phyloP scores from a whole-genome alignment of 2,329 filamentous ascomycete species.

The Cladosporium cucumerinum region DNA sequence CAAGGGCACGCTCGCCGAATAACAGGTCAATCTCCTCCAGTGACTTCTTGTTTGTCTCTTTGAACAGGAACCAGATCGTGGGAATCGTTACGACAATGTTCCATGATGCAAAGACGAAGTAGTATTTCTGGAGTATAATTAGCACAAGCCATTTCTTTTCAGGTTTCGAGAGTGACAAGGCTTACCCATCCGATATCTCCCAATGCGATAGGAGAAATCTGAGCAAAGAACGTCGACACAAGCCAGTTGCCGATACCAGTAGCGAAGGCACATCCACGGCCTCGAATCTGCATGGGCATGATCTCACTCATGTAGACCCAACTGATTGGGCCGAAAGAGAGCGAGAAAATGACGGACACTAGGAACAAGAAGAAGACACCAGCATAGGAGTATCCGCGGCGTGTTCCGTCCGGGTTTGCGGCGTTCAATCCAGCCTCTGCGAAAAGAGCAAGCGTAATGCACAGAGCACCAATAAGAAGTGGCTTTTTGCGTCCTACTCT shows the following conservation, averaged over 20 bases:
- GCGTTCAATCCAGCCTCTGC: constrained; percentile 60
- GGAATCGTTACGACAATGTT: constrained; percentile 45
- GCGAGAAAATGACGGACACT: constrained; percentile 57
- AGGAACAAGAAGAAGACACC: constrained; percentile 65
- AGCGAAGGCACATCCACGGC: constrained; percentile 56
- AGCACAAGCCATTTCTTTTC: neutral
- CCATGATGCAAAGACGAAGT: constrained; percentile 56
- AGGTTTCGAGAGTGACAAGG: neutral
- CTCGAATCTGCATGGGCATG: constrained; percentile 64
- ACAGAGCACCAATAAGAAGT: constrained; percentile 52
- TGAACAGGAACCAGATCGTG: constrained; percentile 52
- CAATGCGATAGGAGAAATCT: constrained; percentile 55
- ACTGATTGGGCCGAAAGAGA: constrained; percentile 56
- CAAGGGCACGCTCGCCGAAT: constrained; percentile 53
- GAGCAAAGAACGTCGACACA: constrained; percentile 57
- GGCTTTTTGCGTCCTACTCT: constrained; percentile 52
- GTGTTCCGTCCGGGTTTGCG: constrained; percentile 43
- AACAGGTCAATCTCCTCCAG: constrained; percentile 59
- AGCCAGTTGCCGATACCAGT: constrained; percentile 59
- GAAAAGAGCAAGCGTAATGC: constrained; percentile 56
- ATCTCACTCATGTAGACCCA: constrained; percentile 68
- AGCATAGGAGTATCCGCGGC: constrained; percentile 52
- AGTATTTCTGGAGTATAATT: constrained; percentile 46
- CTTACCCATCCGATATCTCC: constrained; percentile 47
- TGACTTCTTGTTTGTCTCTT: constrained; percentile 52